phyloP scores from a whole-genome alignment of 2,329 filamentous ascomycete species.

The Xylaria multiplex region DNA sequence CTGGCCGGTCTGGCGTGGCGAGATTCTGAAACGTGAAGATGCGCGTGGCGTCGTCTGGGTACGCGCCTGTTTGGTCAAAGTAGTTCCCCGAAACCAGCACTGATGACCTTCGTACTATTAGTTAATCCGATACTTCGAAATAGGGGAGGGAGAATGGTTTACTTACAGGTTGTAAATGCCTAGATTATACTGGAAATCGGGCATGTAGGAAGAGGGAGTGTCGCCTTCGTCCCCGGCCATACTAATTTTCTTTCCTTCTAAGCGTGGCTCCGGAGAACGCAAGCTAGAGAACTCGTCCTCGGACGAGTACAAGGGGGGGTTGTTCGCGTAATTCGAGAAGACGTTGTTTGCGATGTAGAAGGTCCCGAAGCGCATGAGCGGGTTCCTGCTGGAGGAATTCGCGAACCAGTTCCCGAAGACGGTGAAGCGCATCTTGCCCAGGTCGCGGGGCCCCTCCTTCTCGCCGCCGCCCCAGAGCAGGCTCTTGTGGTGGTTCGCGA shows the following conservation, averaged over 20 bases:
- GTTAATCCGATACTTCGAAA: not conserved
- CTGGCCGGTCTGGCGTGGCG: conserved; percentile 33
- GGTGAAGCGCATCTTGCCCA: conserved; percentile 40
- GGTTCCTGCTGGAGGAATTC: conserved; percentile 38
- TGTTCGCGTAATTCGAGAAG: conserved; percentile 36
- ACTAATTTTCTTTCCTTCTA: not conserved
- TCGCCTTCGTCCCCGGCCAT: not conserved
- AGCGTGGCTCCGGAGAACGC: not conserved
- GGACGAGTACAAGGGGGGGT: conserved; percentile 25
- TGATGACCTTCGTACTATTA: conserved; percentile 29
- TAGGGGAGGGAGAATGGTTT: not conserved
- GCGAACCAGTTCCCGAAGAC: conserved; percentile 39
- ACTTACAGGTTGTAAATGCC: conserved; percentile 41
- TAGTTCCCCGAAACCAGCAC: conserved; percentile 40
- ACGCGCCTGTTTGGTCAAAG: conserved; percentile 33
- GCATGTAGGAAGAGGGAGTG: conserved; percentile 20
- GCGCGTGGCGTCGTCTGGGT: conserved; percentile 34
- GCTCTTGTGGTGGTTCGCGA: conserved; percentile 42
- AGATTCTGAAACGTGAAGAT: conserved; percentile 39
- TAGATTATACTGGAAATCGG: conserved; percentile 38
- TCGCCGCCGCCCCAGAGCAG: conserved; percentile 41
- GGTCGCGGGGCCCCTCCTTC: conserved; percentile 36
- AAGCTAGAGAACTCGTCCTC: not conserved
- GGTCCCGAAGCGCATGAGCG: conserved; percentile 40
- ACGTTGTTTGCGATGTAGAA: conserved; percentile 40